These are phyloP conservation scores for Mycosphaerelloides madeirae DNA, from an alignment of 2,329 filamentous ascomycete genomes.

Conservation along the genomic window DNA sequence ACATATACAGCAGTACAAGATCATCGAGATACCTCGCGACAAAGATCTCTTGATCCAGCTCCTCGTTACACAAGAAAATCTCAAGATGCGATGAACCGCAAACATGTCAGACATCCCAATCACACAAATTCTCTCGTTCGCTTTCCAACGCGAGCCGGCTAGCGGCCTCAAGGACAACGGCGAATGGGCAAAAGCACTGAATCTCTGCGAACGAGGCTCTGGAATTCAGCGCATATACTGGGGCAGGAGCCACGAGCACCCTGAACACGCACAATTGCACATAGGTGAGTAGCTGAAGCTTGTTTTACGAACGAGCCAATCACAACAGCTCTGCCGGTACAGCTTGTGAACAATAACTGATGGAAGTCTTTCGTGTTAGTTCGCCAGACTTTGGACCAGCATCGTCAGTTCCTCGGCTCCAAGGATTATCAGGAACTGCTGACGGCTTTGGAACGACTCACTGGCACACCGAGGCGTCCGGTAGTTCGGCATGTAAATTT, in stretches of 20 bases:
- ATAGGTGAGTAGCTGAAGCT: constrained; percentile 4
- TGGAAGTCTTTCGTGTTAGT: constrained; percentile 1
- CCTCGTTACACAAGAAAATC: too few relatives aligned
- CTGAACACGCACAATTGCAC: constrained; percentile 11
- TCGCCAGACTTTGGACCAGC: constrained; percentile 6
- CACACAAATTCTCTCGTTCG: constrained; percentile 14
- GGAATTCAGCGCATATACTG: constrained; percentile 11
- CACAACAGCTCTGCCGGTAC: neutral
- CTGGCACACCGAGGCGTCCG: neutral
- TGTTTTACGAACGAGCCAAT: neutral
- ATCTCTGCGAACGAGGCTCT: neutral
- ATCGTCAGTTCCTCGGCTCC: constrained; percentile 8
- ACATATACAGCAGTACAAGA: too few relatives aligned
- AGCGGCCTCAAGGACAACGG: constrained; percentile 3
- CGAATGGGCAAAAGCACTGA: constrained; percentile 7
- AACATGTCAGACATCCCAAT: neutral
- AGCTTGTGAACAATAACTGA: neutral
- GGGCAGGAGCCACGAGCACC: constrained; percentile 9
- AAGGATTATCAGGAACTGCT: constrained; percentile 3
- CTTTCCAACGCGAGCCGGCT: constrained; percentile 2
- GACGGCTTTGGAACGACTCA: constrained; percentile 1
- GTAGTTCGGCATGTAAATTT: constrained; percentile 7
- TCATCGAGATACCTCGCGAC: too few relatives aligned
- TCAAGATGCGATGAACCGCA: too few relatives aligned
- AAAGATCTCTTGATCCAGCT: too few relatives aligned